Evolutionary conservation across 2,329 filamentous ascomycete genomes (phyloP), one percentile per base, ranked within the genome.

Genomic region (Clarireedia sp.): DNA sequence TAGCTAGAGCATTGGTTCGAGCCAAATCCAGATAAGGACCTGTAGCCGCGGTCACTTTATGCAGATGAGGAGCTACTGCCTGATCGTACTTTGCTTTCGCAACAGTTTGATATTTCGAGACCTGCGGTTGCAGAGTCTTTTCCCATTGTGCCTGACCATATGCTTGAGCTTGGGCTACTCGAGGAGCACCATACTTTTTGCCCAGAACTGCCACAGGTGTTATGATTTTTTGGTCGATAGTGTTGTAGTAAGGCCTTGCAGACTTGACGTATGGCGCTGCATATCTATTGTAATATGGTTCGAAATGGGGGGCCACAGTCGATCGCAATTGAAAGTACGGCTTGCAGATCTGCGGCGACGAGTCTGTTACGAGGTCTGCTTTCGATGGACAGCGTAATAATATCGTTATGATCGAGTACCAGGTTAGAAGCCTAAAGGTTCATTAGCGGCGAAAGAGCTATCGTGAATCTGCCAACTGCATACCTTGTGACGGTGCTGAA

Each of bases 271-370:
- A 94, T 2, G 90, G 89, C 5, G 86, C 87, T 23, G 89, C 86
- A 67, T 96, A 95, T 56, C 81, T 71, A 62, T 92, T 75, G 71
- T 96, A 97, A 72, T 95, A 95, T 2, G 91, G 92, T 64, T 85
- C 78, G 33, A 95, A 67, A 69, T 92, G 86, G 3, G 94, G 94
- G 24, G 82, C 73, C 57, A 91, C 74, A 56, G 73, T 67, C 19
- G 78, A 72, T 77, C 84, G 74, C 75, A 83, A 64, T 73, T 83
- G 72, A 74, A 86, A 78, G 78, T 96, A 96, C 9, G 88, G 85
- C 66, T 85, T 85, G 79, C 94, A 99, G 59, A 97, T 80, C 60
- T 75, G 78, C 0, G 91, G 88, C 1, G 89, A 88, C 29, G 78
- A 73, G 24, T 86, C 81, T 64, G 82, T 80, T 66, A 94, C 81